Evolutionary conservation across 2,329 filamentous ascomycete genomes (phyloP), one percentile per base, ranked within the genome.

Genomic region (Neofusicoccum cordaticola): DNA sequence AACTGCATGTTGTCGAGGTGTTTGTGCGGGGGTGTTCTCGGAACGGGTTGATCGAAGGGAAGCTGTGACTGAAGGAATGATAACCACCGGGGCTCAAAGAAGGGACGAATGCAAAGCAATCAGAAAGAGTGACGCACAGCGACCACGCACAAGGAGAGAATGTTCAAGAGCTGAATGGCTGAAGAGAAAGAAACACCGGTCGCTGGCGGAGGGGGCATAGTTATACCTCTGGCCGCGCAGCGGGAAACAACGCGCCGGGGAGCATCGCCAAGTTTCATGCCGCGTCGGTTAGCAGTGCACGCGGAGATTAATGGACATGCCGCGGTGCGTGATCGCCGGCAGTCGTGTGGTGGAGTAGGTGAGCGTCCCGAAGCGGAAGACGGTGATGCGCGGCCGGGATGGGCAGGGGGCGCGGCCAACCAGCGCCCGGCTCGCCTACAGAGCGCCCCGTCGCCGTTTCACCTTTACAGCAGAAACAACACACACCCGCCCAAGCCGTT

Each of bases 1-100:
- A 69, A 64, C 70, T 75, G 74, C 74, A 76, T 76, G 37, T 48
- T 72, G 69, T 48, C 15, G 37, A 2, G 4, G 31, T 34, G 22
- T 50, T 31, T 4, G 11, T 15, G 47, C n/a, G 31, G 11, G 17
- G 34, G 11, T 42, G 19, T 22, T 44, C 19, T 27, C 22, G 22
- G n/a, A 17, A 58, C 34, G 41, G 31, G 42, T 47, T 60, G 56
- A 60, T 47, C 56, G 42, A 47, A 60, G 19, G 52, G 41, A 34
- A 9, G 56, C 56, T 60, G 56, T 47, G 56, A 17, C n/a, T 37
- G 56, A 64, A 50, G 17, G 61, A 63, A 48, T 39, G 61, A 39
- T 53, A 22, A 50, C 62, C 62, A 57, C 62, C 62, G 22, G 62
- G 62, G 62, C 17, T 57, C 42, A 64, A 64, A 58, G 51, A 63